Conservation (phyloP, 202 grass and related monocot genomes). For the Bolboschoenoplectus hybrid region DNA sequence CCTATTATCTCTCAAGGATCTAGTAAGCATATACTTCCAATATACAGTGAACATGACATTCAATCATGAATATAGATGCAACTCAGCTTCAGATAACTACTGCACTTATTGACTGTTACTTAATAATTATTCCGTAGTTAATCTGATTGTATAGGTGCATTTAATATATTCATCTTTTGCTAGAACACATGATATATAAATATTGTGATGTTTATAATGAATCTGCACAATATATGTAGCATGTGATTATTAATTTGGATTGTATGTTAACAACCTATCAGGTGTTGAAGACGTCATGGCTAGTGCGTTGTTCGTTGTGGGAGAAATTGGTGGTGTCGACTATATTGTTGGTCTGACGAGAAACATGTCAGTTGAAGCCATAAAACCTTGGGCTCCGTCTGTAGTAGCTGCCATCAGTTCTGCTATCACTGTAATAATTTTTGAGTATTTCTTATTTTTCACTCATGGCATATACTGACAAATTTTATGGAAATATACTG, state of each 20-base stretch:
- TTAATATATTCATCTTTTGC: too few species aligned
- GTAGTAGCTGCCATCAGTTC: conserved; percentile 52
- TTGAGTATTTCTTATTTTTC: too few species aligned
- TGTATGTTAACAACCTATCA: background rate
- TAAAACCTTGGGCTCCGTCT: conserved; percentile 47
- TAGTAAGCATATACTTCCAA: background rate
- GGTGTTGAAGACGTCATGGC: conserved; percentile 28
- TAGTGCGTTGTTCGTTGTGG: conserved; percentile 60
- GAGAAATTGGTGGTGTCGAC: conserved; percentile 86
- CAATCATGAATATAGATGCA: background rate
- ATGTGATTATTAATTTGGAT: background rate
- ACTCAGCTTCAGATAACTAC: background rate
- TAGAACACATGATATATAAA: background rate
- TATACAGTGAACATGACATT: background rate
- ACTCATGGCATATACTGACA: too few species aligned
- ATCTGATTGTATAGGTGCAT: too few species aligned
- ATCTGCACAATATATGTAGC: too few species aligned
- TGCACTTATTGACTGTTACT: too few species aligned
- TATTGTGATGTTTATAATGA: too few species aligned
- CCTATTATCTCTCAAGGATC: conserved; percentile 5
- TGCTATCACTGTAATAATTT: conserved; percentile 38
- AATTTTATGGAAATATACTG: too few species aligned
- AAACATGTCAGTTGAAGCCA: conserved; percentile 39
- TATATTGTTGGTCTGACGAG: conserved; percentile 55
- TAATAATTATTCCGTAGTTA: too few species aligned